These are phyloP conservation scores for Arctostaphylos glauca DNA, from an alignment of 148 eudicot genomes.

Conservation along the genomic window DNA sequence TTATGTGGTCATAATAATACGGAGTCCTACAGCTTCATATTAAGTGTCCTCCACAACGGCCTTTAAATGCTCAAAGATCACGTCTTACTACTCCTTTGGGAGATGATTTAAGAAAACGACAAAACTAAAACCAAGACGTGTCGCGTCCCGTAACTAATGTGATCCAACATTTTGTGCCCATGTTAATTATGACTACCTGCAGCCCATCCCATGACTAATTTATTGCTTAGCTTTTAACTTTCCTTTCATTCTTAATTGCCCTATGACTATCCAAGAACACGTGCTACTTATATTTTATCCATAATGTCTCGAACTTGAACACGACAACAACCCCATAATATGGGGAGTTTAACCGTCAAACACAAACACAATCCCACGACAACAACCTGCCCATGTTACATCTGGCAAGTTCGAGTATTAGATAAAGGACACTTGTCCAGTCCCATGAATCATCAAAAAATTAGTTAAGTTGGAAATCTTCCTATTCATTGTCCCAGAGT, in stretches of 20 bases:
- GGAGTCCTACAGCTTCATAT: neutral
- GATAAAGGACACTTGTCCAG: neutral
- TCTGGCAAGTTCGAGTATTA: neutral
- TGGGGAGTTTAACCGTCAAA: neutral
- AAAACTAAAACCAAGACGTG: neutral
- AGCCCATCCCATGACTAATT: neutral
- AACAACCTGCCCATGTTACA: neutral
- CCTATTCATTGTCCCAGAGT: neutral
- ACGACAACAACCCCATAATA: neutral
- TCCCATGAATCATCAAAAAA: neutral
- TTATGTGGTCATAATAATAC: neutral
- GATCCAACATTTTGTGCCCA: neutral
- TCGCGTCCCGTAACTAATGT: neutral
- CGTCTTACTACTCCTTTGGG: neutral
- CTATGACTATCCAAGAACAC: neutral
- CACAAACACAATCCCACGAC: neutral
- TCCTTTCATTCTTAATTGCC: neutral
- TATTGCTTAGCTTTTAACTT: neutral
- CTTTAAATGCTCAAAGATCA: neutral
- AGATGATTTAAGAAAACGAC: neutral
- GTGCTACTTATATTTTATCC: neutral
- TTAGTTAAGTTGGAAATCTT: neutral
- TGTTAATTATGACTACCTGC: neutral
- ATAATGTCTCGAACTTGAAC: neutral
- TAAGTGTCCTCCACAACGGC: neutral